Evolutionary conservation across 352 stramenopile species (phyloP).

Genomic region (Phytophthora tentaculata): DNA sequence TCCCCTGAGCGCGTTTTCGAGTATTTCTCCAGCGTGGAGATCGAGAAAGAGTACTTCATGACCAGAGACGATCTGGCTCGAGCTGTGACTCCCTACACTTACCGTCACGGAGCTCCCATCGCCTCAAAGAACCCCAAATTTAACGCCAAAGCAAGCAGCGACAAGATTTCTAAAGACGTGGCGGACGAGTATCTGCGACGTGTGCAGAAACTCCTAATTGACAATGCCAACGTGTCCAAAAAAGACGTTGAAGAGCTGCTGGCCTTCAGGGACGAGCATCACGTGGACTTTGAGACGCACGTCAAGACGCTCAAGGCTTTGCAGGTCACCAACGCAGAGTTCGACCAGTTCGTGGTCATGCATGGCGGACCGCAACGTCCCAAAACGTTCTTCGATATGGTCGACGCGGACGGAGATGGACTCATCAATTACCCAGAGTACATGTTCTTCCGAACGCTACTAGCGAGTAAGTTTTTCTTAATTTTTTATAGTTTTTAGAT

Average conservation of each 20-base stretch:
- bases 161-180: slow-evolving; percentile 55
- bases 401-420: slow-evolving; percentile 87
- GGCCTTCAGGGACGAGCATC: slow-evolving; percentile 57
- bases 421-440: slow-evolving; percentile 91
- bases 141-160: slow-evolving; percentile 63
- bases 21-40: slow-evolving; percentile 90
- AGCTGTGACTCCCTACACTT: slow-evolving; percentile 87
- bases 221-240: slow-evolving; percentile 52
- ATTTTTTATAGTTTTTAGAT: background rate
- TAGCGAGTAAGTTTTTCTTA: slow-evolving; percentile 66
- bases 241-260: slow-evolving; percentile 62
- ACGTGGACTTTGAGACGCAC: slow-evolving; percentile 88
- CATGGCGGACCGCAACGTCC: slow-evolving; percentile 63
- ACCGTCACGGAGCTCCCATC: slow-evolving; percentile 71
- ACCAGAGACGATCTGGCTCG: slow-evolving; percentile 80
- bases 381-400: slow-evolving; percentile 85
- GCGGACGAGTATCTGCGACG: slow-evolving; percentile 59
- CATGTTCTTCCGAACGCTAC: slow-evolving; percentile 90
- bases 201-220: slow-evolving; percentile 63
- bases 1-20: slow-evolving; percentile 89
- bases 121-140: slow-evolving; percentile 87
- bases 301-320: slow-evolving; percentile 74
- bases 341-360: slow-evolving; percentile 79
- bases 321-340: slow-evolving; percentile 85
- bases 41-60: slow-evolving; percentile 87